Evolutionary conservation across 2,329 filamentous ascomycete genomes (phyloP), one percentile per base, ranked within the genome.

Genomic region (Beauveria asiatica): DNA sequence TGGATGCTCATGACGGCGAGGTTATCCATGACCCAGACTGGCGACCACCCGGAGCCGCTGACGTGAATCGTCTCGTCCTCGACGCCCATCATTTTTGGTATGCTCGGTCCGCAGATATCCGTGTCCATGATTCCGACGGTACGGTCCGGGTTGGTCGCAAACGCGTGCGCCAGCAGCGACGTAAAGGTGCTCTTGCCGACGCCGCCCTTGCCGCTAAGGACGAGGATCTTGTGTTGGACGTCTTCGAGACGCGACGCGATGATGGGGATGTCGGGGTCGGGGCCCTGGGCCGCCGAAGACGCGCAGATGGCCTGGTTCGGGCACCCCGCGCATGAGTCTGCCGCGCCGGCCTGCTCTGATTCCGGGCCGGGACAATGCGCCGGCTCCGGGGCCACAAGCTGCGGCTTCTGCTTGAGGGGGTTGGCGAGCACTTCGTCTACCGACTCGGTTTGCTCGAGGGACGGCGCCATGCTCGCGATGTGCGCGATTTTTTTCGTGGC

Each of bases 31-130:
- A 96, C 92, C 90, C 92, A 97, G 16, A 97, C 93, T 0, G 94
- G 94, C 70, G 88, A 91, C 94, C 92, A 97, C 2, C 94, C 94
- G 1, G 87, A 84, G 57, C 84, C 88, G 70, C 87, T 94, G 57
- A 96, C 85, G 72, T 99, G 94, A 57, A 99, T 94, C 1, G 89
- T 96, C 76, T 99, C 93, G 27, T 85, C 78, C 74, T 97, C 92
- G 1, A 97, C 93, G 39, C 94, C 94, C 87, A 99, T 92, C 93
- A 99, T 97, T 77, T 97, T 97, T 21, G 94, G 94, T 68, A 99
- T 97, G 64, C 86, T 91, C 0, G 94, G 94, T 0, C 94, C 94
- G 75, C 92, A 97, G 64, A 99, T 96, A 73, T 99, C 94, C 7
- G 94, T 95, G 74, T 99, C 94, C 91, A 97, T 97, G 67, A 99